These are phyloP conservation scores for Lavandula angustifolia DNA, from an alignment of 257 asterid genomes.

Conservation along the genomic window DNA sequence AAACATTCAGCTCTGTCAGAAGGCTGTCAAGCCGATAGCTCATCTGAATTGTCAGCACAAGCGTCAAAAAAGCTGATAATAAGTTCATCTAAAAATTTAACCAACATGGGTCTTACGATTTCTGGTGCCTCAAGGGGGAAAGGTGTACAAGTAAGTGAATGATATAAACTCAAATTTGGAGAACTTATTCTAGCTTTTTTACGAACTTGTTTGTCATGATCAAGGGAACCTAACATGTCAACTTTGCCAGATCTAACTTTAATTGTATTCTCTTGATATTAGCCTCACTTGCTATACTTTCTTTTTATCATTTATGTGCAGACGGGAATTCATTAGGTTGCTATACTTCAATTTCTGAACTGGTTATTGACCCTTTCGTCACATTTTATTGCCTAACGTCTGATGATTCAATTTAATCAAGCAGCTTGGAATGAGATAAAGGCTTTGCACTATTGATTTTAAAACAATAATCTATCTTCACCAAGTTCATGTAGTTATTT, in stretches of 20 bases:
- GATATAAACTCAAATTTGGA: neutral
- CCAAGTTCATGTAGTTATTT: neutral
- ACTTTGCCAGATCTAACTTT: neutral
- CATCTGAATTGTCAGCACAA: constrained; percentile 23
- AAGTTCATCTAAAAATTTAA: constrained; percentile 17
- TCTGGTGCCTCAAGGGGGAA: constrained; percentile 27
- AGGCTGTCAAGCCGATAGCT: constrained; percentile 4
- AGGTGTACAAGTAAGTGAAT: constrained; percentile 34
- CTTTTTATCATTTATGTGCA: neutral
- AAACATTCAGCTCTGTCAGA: constrained; percentile 12
- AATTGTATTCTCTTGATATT: constrained; percentile 15
- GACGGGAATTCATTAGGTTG: neutral
- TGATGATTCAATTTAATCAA: neutral
- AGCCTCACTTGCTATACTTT: neutral
- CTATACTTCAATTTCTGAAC: constrained; percentile 7
- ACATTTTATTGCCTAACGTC: neutral
- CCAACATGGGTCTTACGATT: constrained; percentile 16
- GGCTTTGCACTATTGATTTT: neutral
- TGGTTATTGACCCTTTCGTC: neutral
- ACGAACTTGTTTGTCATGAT: constrained; percentile 13
- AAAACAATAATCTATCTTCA: neutral
- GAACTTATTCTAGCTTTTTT: neutral
- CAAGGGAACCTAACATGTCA: neutral
- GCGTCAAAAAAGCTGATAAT: constrained; percentile 24
- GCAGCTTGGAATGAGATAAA: constrained; percentile 9